These are phyloP conservation scores for Pseudogymnoascus pannorum DNA, from an alignment of 2,329 filamentous ascomycete species.

Conservation along the genomic window DNA sequence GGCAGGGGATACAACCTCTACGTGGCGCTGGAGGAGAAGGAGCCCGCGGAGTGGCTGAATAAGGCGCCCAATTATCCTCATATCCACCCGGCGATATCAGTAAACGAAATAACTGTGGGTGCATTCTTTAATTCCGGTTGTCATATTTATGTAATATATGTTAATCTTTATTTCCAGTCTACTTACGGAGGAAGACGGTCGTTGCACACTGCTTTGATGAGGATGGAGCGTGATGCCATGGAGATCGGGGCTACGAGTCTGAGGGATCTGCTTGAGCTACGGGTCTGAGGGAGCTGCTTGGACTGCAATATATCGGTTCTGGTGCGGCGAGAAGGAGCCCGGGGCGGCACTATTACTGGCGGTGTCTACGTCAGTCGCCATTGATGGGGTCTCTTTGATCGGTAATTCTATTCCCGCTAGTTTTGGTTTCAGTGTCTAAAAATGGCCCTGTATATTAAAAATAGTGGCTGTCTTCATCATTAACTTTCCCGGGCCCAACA, in stretches of 20 bases:
- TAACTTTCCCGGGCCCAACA: neutral
- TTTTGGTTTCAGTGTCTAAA: neutral
- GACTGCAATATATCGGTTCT: neutral
- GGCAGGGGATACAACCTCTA: neutral
- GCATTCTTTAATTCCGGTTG: no score
- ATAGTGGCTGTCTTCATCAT: neutral
- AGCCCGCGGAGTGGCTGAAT: neutral
- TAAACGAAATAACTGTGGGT: neutral
- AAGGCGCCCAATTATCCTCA: neutral
- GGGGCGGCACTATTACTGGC: no score
- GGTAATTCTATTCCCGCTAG: no score
- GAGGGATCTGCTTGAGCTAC: neutral
- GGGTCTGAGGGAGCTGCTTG: neutral
- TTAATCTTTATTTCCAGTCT: neutral
- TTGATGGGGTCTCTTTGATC: no score
- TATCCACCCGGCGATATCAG: neutral
- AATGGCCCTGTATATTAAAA: neutral
- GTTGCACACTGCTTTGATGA: neutral
- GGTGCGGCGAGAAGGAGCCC: no score
- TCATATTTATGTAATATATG: neutral
- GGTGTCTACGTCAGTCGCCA: no score
- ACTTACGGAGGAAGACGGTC: neutral
- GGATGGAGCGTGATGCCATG: neutral
- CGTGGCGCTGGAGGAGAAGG: neutral
- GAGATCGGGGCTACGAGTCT: neutral